phyloP scores from a whole-genome alignment of 2,329 filamentous ascomycete species.

The Ophiocordyceps camponoti-floridani region DNA sequence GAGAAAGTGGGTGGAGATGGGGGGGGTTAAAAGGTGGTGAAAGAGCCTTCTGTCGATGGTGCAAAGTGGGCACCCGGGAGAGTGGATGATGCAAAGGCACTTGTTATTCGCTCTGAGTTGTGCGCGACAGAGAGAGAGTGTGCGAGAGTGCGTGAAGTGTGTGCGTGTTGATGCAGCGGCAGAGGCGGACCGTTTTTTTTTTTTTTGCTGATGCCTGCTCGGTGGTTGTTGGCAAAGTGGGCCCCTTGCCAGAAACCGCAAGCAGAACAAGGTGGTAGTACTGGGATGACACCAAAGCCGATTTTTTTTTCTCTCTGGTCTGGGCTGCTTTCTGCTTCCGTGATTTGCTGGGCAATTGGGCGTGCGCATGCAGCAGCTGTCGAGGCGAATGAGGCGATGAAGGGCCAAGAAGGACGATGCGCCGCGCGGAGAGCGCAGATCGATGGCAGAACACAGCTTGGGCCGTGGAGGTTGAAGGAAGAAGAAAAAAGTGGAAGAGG shows the following conservation, averaged over 20 bases:
- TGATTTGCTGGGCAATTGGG: conserved; percentile 2
- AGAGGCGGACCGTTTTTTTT: conserved; percentile 7
- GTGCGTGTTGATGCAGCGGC: conserved; percentile 3
- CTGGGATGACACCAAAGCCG: conserved; percentile 3
- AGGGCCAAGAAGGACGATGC: no score
- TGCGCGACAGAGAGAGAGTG: not conserved
- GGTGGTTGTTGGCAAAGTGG: conserved; percentile 7
- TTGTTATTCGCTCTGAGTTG: not conserved
- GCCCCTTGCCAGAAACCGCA: conserved; percentile 8
- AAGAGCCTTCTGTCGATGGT: conserved; percentile 1
- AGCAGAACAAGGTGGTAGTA: conserved; percentile 8
- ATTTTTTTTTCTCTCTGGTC: conserved; percentile 2
- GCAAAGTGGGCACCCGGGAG: not conserved
- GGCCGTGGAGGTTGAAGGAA: conserved; percentile 5
- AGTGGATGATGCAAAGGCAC: not conserved
- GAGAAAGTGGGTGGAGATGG: conserved; percentile 5
- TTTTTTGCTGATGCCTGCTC: conserved; percentile 5
- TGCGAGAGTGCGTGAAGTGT: not conserved
- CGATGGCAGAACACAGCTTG: conserved; percentile 1
- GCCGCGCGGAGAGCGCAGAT: not conserved
- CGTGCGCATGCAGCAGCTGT: conserved; percentile 1
- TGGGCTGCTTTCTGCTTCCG: conserved; percentile 3
- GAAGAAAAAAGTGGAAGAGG: conserved; percentile 6
- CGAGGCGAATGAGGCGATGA: no score
- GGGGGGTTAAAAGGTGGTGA: conserved; percentile 1